Conservation (phyloP, 768 basidiomycete genomes). For the Symmetrospora coprosmae region DNA sequence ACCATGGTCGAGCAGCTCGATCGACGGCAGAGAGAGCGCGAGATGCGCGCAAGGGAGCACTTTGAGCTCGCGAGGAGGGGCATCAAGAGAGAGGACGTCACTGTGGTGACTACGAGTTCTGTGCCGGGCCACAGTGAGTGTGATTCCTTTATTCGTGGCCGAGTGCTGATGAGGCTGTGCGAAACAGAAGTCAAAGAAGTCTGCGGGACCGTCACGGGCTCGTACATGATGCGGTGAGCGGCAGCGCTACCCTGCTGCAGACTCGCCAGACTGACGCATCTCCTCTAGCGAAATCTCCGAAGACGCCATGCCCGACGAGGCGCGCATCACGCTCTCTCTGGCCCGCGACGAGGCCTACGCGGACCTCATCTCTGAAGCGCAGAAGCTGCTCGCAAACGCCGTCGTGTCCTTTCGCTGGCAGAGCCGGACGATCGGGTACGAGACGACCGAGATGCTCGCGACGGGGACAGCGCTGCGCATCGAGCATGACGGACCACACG, state of each 20-base stretch:
- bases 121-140: too few species aligned
- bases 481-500: background rate
- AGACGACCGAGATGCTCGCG: background rate
- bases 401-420: constrained; percentile 2
- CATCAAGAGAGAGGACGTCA: too few species aligned
- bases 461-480: constrained; percentile 5
- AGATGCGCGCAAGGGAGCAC: background rate
- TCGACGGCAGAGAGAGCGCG: background rate
- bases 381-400: background rate
- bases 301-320: background rate
- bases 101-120: too few species aligned
- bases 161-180: background rate
- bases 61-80: too few species aligned
- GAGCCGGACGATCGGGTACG: background rate
- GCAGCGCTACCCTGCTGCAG: too few species aligned
- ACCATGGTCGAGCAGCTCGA: background rate
- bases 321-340: background rate
- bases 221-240: background rate
- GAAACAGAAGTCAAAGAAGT: constrained; percentile 4
- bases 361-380: constrained; percentile 1
- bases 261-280: too few species aligned
- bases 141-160: too few species aligned
- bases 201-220: background rate
- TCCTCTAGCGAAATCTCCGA: background rate
- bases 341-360: constrained; percentile 5